A percentile compares a stretch with the other conserved stretches of the same genome.
These are phyloP conservation scores for Diaporthe destruens DNA, from an alignment of 2,329 filamentous ascomycete genomes.

Conservation along the genomic window DNA sequence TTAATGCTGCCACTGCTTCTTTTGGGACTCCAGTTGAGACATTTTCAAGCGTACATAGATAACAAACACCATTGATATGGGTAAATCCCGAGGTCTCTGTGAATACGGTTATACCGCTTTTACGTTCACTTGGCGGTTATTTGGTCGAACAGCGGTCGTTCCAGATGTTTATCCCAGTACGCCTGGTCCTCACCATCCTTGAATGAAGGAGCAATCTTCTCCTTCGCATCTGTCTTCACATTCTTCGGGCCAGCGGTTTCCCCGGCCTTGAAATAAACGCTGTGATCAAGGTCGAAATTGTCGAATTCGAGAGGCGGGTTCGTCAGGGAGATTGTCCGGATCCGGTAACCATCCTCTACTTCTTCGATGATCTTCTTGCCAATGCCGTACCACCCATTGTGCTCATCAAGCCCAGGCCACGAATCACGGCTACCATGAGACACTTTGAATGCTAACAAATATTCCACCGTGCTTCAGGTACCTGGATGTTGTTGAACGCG, in stretches of 20 bases:
- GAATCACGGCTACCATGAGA: neutral
- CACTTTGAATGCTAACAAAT: slow-evolving; percentile 3
- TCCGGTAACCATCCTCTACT: neutral
- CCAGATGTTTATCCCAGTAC: slow-evolving; percentile 9
- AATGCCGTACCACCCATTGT: neutral
- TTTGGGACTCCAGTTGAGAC: neutral
- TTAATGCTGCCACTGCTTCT: neutral
- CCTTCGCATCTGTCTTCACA: slow-evolving; percentile 3
- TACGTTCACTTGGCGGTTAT: neutral
- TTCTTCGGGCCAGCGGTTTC: neutral
- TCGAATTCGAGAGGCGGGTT: neutral
- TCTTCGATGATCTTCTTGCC: neutral
- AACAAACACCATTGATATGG: too few species aligned
- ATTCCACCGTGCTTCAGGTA: neutral
- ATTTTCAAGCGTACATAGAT: too few species aligned
- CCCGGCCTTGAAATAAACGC: neutral
- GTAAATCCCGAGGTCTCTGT: too few species aligned
- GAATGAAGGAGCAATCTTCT: neutral
- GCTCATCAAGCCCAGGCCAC: neutral
- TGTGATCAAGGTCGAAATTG: neutral
- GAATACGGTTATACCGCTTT: too few species aligned
- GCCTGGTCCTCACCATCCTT: neutral
- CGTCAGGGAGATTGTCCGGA: neutral
- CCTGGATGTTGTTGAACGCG: neutral
- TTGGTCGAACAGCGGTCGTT: neutral